A percentile compares a stretch with the other conserved stretches of the same genome.
phyloP scores from a whole-genome alignment of 352 stramenopile genomes.

The Phytophthora hibernalis region DNA sequence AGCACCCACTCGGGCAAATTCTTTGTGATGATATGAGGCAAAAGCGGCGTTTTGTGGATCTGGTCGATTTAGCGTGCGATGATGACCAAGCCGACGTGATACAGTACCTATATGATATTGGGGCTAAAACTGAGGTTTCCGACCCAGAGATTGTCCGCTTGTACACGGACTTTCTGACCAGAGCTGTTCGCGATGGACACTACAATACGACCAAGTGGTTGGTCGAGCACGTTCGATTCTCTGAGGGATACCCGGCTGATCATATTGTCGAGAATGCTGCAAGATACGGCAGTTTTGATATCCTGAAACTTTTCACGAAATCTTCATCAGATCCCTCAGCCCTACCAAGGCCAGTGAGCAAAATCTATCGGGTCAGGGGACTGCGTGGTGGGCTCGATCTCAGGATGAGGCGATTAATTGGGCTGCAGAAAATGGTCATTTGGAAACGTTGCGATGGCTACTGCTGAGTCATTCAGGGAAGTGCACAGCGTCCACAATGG shows the following conservation, averaged over 20 bases:
- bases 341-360: too few species aligned
- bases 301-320: constrained; percentile 5
- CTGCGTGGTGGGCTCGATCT: neutral
- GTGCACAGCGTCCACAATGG: neutral
- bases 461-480: neutral
- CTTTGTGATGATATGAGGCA: neutral
- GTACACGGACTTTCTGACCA: neutral
- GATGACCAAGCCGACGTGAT: neutral
- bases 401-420: neutral
- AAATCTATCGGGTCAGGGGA: neutral
- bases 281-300: too few species aligned
- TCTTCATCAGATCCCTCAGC: neutral
- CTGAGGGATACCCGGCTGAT: too few species aligned
- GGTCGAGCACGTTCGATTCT: constrained; percentile 1
- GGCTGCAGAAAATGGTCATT: neutral
- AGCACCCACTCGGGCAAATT: constrained; percentile 2
- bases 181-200: neutral
- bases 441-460: neutral
- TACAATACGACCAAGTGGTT: constrained; percentile 8
- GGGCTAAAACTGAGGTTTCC: neutral
- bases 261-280: neutral
- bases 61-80: neutral
- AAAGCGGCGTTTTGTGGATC: neutral
- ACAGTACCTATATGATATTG: constrained; percentile 1
- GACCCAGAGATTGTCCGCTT: neutral